Base-by-base conservation (phyloP, 805 yeast species). In the Cyberlindnera suaveolens region DNA sequence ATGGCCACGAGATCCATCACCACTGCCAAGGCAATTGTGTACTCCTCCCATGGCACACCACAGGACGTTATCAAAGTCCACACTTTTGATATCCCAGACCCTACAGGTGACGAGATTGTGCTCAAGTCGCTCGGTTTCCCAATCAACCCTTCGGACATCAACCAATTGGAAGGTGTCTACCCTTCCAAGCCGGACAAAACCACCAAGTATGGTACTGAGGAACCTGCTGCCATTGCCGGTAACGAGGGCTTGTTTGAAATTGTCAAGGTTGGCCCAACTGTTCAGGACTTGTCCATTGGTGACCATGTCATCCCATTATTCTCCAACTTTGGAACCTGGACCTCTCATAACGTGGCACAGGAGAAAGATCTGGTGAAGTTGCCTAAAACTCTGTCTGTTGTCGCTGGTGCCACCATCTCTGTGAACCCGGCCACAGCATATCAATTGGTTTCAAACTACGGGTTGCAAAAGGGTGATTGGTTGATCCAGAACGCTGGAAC, bases 401-500 rank as follows among this genome's bases (percentile, higher is more conserved):
- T 69, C 47, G 80, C 82, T 46, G 96, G 93, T 17, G 96, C 97
- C 10, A 89, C 97, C 5, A 78, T 91, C 26, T 71, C 88, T 6
- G 98, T 93, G 39, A 93, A 93, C 62, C 97, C 99, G 4, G 75
- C 85, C 39, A 87, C 96, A 9, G 99, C 98, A 0, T 87, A 80
- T 56, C 85, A 87, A 63, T 76, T 93, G 85, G 80, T 91, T 48
- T 78, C 83, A 15, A 75, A 82, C 63, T 85, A 78, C 61, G 60
- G 66, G 5, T 42, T 53, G 23, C 41, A 57, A 15, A 60, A 69
- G 61, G 69, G 68, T 34, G 90, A 90, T 62, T 93, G 96, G 96
- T 77, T 93, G 49, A 80, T 93, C 48, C 98, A 93, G 66, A 93
- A 91, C 57, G 99, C 96, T 29, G 98, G 96, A 31, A 93, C 88